A percentile compares a stretch with the other conserved stretches of the same genome.
Evolutionary conservation across 306 rosid genomes (phyloP).

Genomic region (Trifolium subterraneum): DNA sequence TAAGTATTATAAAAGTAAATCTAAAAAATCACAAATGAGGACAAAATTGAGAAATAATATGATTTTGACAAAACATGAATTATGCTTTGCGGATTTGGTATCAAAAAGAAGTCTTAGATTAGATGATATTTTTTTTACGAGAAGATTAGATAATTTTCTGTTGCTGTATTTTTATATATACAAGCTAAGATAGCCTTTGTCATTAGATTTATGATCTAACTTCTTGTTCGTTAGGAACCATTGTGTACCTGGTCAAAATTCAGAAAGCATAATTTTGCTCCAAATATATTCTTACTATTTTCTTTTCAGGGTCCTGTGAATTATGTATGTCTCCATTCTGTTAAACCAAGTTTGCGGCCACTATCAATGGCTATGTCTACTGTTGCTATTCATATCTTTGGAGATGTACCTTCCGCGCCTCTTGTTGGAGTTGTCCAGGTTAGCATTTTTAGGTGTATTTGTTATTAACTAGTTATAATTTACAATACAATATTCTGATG

Average conservation of each 20-base stretch:
- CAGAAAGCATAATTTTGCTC: neutral
- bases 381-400: constrained; percentile 85
- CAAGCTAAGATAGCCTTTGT: constrained; percentile 8
- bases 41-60: neutral
- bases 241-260: constrained; percentile 6
- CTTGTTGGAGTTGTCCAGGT: constrained; percentile 90
- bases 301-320: constrained; percentile 83
- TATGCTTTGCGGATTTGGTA: neutral
- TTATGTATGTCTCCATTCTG: constrained; percentile 77
- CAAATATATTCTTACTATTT: constrained; percentile 14
- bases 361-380: constrained; percentile 90
- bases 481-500: constrained; percentile 9
- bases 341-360: constrained; percentile 86
- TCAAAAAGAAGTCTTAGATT: neutral
- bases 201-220: constrained; percentile 3
- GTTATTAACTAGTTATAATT: neutral
- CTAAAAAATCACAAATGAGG: neutral
- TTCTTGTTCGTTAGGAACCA: constrained; percentile 9
- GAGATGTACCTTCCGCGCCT: constrained; percentile 95
- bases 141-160: constrained; percentile 5
- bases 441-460: constrained; percentile 27
- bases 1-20: no score
- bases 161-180: constrained; percentile 5
- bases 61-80: neutral
- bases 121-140: neutral